These are phyloP conservation scores for Calocera viscosa DNA, from an alignment of 768 basidiomycete genomes.

Conservation along the genomic window DNA sequence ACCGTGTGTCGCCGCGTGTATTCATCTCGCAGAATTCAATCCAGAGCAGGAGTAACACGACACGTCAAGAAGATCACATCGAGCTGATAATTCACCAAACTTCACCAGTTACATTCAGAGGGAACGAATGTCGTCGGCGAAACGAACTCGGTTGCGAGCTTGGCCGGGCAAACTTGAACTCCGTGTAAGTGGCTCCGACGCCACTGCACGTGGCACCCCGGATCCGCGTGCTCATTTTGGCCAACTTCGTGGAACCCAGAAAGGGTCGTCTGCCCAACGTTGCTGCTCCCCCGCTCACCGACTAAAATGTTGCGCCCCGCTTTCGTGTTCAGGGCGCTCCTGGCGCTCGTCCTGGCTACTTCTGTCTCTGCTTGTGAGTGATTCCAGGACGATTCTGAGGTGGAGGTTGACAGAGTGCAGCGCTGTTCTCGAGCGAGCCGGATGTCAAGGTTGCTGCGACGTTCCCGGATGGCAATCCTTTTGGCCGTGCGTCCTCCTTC, in stretches of 20 bases:
- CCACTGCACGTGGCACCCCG: background rate
- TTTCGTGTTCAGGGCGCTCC: background rate
- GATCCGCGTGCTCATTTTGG: background rate
- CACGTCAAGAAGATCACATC: no score
- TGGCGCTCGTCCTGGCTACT: constrained; percentile 1
- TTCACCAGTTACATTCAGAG: no score
- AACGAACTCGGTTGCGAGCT: no score
- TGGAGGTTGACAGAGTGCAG: background rate
- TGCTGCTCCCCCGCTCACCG: background rate
- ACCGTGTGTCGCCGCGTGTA: no score
- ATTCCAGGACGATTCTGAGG: background rate
- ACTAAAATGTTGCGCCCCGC: background rate
- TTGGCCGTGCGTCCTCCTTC: constrained; percentile 48
- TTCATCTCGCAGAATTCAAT: no score
- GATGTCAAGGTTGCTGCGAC: constrained; percentile 43
- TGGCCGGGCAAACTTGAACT: no score
- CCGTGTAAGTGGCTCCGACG: background rate
- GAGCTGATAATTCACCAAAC: no score
- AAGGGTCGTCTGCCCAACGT: constrained; percentile 1
- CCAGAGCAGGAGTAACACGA: no score
- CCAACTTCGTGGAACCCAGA: constrained; percentile 5
- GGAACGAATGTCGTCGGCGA: no score
- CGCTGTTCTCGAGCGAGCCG: constrained; percentile 29
- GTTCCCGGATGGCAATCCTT: constrained; percentile 61
- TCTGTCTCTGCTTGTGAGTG: background rate